Evolutionary conservation across 108 stramenopile genomes (phyloP), one percentile per base, ranked within the genome.

Genomic region (Nitzschia sp.): DNA sequence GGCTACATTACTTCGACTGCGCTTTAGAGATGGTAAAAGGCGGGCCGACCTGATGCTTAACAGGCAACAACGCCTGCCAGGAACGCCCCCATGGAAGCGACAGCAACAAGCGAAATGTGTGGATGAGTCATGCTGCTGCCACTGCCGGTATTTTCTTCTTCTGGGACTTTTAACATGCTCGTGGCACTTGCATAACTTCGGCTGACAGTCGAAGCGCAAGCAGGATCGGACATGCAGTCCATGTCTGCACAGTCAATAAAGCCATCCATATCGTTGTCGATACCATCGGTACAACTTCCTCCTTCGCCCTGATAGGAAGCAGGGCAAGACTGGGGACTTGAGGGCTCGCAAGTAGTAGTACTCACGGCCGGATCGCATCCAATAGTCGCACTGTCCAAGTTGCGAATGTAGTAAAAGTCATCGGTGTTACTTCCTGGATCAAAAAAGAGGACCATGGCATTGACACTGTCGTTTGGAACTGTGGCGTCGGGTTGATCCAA

Each of bases 401-500:
- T 66, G 1, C 61, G 61, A 24, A 62, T 45, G 61, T 45, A 62
- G 26, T 62, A 46, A 0, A 6, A n/a, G 21, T 26, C 61, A 46
- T 42, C 61, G 21, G 15, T 1, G 13, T 15, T 25, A 46, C 21
- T 38, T 42, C 61, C 61, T 32, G 42, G 42, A 25, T 34, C 38
- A 24, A 62, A 62, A 42, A 62, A 62, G 32, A 62, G 33, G 3
- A 31, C 61, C 15, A 62, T 42, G 21, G 61, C 36, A 62, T 62
- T 34, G 1, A 62, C 61, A 6, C 13, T 42, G 42, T 42, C 36
- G 46, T 62, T 42, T 19, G 24, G 11, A 21, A 62, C 1, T 8
- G 61, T 46, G n/a, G 31, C 42, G 32, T 62, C 61, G 1, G 61
- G 61, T 13, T 27, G 61, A 5, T 62, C 61, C 38, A 62, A 42